These are phyloP conservation scores for Xylaria longipes DNA, from an alignment of 495 filamentous ascomycete species.

Conservation along the genomic window DNA sequence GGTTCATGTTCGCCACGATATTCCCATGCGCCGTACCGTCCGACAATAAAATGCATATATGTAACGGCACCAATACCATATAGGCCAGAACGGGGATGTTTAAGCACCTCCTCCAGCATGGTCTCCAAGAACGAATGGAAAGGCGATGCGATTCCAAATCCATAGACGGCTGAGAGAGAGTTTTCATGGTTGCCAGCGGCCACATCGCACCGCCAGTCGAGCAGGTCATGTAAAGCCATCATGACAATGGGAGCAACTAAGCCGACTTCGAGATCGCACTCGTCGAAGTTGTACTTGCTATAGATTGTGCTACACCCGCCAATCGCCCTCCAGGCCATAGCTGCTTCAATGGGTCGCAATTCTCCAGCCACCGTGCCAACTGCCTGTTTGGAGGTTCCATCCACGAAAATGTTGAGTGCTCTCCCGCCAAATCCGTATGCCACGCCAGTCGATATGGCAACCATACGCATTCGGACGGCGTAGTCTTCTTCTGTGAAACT, in stretches of 20 bases:
- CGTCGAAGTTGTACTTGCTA: constrained; percentile 21
- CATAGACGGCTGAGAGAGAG: constrained; percentile 12
- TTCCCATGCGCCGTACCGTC: constrained; percentile 18
- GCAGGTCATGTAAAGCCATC: constrained; percentile 19
- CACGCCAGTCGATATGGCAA: constrained; percentile 11
- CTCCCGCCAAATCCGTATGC: constrained; percentile 14
- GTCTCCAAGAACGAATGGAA: constrained; percentile 18
- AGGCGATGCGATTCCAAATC: constrained; percentile 18
- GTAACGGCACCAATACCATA: constrained; percentile 9
- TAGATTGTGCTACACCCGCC: constrained; percentile 21
- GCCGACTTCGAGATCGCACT: constrained; percentile 15
- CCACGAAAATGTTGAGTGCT: constrained; percentile 11
- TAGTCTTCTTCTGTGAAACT: constrained; percentile 17
- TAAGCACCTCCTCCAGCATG: constrained; percentile 12
- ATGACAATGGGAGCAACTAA: constrained; percentile 13
- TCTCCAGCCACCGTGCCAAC: constrained; percentile 5
- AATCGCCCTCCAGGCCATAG: constrained; percentile 19
- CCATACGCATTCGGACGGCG: constrained; percentile 23
- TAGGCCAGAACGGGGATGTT: constrained; percentile 15
- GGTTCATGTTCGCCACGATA: constrained; percentile 12
- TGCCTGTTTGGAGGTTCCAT: constrained; percentile 22
- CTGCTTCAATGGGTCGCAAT: constrained; percentile 5
- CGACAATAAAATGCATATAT: constrained; percentile 12
- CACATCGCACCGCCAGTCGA: constrained; percentile 20
- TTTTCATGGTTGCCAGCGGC: constrained; percentile 22